Conservation (phyloP, 2,329 filamentous ascomycete species). For the Chrysosporium keratinophilum region DNA sequence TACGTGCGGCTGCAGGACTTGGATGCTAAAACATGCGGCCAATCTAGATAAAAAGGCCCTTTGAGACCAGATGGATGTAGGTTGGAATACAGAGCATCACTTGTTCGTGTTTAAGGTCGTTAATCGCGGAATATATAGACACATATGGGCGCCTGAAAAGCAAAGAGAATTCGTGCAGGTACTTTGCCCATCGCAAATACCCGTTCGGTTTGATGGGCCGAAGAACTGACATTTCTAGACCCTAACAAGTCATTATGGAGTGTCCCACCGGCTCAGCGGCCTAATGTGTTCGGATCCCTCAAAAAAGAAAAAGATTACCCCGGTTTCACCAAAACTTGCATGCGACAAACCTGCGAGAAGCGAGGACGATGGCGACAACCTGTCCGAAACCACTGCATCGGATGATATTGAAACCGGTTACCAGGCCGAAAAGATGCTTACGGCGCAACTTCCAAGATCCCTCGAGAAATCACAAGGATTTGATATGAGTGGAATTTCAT, state of each 20-base stretch:
- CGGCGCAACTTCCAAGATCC: slow-evolving; percentile 13
- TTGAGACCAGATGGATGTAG: slow-evolving; percentile 62
- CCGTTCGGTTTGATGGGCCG: neutral
- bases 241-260: slow-evolving; percentile 54
- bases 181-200: neutral
- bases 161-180: slow-evolving; percentile 48
- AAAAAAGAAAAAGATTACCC: slow-evolving; percentile 18
- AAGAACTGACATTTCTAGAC: slow-evolving; percentile 19
- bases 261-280: slow-evolving; percentile 55
- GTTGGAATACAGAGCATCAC: neutral
- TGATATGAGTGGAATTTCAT: slow-evolving; percentile 31
- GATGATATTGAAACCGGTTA: slow-evolving; percentile 1
- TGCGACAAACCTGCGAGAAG: neutral
- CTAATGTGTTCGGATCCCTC: slow-evolving; percentile 52
- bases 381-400: neutral
- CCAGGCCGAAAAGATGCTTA: neutral
- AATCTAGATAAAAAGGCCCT: slow-evolving; percentile 29
- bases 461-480: slow-evolving; percentile 21
- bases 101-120: neutral
- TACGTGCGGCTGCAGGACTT: neutral
- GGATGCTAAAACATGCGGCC: neutral
- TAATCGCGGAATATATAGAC: slow-evolving; percentile 34
- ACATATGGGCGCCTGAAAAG: slow-evolving; percentile 57
- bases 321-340: slow-evolving; percentile 15
- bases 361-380: neutral